Conservation (phyloP, 2,329 filamentous ascomycete species). For the Beauveria asiatica region DNA sequence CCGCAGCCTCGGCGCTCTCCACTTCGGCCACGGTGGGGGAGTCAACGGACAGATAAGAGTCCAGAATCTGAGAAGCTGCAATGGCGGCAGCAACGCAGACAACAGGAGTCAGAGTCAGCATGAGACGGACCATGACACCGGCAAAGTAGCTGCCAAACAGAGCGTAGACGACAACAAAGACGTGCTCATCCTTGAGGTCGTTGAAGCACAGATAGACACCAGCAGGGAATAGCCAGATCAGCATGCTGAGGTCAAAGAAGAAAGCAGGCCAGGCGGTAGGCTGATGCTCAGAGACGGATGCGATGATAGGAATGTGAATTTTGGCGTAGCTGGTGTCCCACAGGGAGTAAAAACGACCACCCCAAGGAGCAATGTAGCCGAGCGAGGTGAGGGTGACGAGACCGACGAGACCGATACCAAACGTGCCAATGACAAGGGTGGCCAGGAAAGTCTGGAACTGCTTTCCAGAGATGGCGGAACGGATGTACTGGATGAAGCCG, state of each 20-base stretch:
- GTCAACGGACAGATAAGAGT: slow-evolving; percentile 67
- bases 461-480: slow-evolving; percentile 77
- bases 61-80: slow-evolving; percentile 77
- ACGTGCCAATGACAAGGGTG: slow-evolving; percentile 63
- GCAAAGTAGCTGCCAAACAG: slow-evolving; percentile 96
- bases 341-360: slow-evolving; percentile 95
- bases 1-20: slow-evolving; percentile 40
- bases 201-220: slow-evolving; percentile 98
- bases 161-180: slow-evolving; percentile 96
- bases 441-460: slow-evolving; percentile 90
- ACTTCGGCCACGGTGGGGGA: slow-evolving; percentile 47
- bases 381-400: slow-evolving; percentile 82
- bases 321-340: slow-evolving; percentile 98
- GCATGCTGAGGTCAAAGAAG: slow-evolving; percentile 96
- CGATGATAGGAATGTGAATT: slow-evolving; percentile 98
- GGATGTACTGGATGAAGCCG: slow-evolving; percentile 84
- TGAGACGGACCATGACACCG: slow-evolving; percentile 97
- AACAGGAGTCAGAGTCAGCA: slow-evolving; percentile 93
- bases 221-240: slow-evolving; percentile 98
- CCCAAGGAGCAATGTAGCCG: slow-evolving; percentile 94
- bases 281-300: slow-evolving; percentile 98
- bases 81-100: slow-evolving; percentile 92
- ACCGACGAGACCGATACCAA: slow-evolving; percentile 62
- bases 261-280: slow-evolving; percentile 98
- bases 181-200: slow-evolving; percentile 86